Conservation (phyloP, 163 green algal genomes). For the Chlorella variabilis region DNA sequence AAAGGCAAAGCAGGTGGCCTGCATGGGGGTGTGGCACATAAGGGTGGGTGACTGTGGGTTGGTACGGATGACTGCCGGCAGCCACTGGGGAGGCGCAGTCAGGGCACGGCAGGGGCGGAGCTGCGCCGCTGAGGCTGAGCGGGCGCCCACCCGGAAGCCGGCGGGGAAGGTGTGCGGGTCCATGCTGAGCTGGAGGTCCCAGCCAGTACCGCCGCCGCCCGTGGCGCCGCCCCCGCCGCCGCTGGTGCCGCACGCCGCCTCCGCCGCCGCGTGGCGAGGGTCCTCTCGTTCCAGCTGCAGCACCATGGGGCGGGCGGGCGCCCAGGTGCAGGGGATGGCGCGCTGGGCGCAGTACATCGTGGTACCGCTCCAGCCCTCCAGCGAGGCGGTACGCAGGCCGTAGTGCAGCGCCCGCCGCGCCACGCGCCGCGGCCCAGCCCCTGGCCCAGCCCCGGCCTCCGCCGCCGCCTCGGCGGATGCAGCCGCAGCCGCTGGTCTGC, state of each 20-base stretch:
- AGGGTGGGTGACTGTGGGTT: too few species aligned
- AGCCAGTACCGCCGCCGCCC: background rate
- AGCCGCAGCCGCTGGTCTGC: background rate
- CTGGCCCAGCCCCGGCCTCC: background rate
- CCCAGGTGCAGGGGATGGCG: slow-evolving; percentile 8
- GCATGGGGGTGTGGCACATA: background rate
- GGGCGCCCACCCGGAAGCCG: background rate
- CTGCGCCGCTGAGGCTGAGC: background rate
- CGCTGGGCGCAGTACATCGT: slow-evolving; percentile 10
- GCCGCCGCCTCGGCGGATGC: background rate
- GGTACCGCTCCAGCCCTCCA: background rate
- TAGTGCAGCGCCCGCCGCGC: background rate
- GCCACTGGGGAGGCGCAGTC: too few species aligned
- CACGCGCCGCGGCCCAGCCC: background rate
- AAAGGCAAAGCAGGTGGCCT: slow-evolving; percentile 29
- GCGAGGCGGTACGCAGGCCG: background rate
- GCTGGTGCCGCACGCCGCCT: background rate
- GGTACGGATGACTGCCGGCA: too few species aligned
- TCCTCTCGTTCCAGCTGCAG: slow-evolving; percentile 21
- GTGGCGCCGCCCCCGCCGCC: background rate
- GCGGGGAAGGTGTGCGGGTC: slow-evolving; percentile 6
- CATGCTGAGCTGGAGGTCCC: slow-evolving; percentile 21
- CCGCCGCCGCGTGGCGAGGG: background rate
- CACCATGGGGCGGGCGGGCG: background rate
- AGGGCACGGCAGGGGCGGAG: background rate